Percentiles rank a stretch among this genome's conserved stretches.
These are phyloP conservation scores for Telopea speciosissima DNA, from an alignment of 177 flowering plant genomes.

Conservation along the genomic window DNA sequence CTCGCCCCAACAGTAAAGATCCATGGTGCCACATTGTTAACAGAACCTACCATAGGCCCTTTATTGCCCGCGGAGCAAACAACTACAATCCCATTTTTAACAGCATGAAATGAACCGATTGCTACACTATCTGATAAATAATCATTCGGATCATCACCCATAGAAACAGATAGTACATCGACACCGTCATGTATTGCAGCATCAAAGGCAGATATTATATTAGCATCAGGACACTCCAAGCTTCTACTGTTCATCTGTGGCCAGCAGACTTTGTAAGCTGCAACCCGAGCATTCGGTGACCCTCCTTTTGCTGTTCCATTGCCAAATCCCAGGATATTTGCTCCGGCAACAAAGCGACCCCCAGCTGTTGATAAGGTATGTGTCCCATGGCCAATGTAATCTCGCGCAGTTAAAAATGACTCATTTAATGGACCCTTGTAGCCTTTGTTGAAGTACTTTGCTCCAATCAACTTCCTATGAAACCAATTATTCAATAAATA, in stretches of 20 bases:
- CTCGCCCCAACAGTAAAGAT: constrained; percentile 57
- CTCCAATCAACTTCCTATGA: constrained; percentile 65
- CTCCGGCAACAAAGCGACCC: constrained; percentile 49
- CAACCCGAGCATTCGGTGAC: constrained; percentile 57
- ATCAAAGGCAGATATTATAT: constrained; percentile 49
- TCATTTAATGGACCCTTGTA: constrained; percentile 7
- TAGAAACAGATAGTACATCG: constrained; percentile 54
- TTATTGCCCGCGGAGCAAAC: constrained; percentile 49
- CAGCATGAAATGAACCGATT: constrained; percentile 56
- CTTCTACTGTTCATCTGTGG: constrained; percentile 13
- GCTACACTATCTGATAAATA: constrained; percentile 27
- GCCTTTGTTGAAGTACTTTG: constrained; percentile 50
- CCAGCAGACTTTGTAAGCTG: constrained; percentile 70
- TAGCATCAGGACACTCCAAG: constrained; percentile 36
- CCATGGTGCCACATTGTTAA: constrained; percentile 52
- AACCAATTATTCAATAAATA: neutral
- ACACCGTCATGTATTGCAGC: constrained; percentile 62
- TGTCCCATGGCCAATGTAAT: constrained; percentile 57
- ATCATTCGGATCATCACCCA: constrained; percentile 30
- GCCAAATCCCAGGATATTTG: constrained; percentile 33
- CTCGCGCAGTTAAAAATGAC: constrained; percentile 25
- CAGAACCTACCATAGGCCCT: constrained; percentile 30
- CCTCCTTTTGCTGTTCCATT: constrained; percentile 69
- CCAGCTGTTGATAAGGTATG: constrained; percentile 72
- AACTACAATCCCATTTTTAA: constrained; percentile 36